These are phyloP conservation scores for Leccinum rimulosum DNA, from an alignment of 768 basidiomycete genomes.

Conservation along the genomic window DNA sequence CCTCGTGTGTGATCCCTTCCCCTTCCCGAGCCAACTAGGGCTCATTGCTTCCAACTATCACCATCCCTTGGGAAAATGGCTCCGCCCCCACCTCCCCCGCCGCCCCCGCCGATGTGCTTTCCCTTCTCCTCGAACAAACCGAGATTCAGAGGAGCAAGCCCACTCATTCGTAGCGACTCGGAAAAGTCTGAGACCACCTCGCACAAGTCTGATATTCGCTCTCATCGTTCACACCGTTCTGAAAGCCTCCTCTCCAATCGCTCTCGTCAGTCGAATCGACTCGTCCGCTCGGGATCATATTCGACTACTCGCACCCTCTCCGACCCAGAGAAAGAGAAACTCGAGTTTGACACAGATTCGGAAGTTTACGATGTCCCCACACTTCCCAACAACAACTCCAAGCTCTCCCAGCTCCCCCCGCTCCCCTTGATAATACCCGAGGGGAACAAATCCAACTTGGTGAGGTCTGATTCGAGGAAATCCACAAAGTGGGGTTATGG, in stretches of 20 bases:
- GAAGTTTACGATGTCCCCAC: slow-evolving; percentile 50
- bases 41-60: slow-evolving; percentile 19
- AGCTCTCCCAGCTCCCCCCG: slow-evolving; percentile 43
- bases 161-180: slow-evolving; percentile 34
- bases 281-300: slow-evolving; percentile 42
- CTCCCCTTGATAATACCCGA: slow-evolving; percentile 40
- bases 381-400: slow-evolving; percentile 33
- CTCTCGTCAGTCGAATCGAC: slow-evolving; percentile 24
- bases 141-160: slow-evolving; percentile 28
- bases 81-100: slow-evolving; percentile 48
- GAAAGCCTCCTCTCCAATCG: slow-evolving; percentile 20
- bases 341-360: slow-evolving; percentile 60
- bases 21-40: slow-evolving; percentile 16
- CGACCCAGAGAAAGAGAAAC: slow-evolving; percentile 45
- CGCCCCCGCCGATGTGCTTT: slow-evolving; percentile 55
- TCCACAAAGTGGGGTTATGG: slow-evolving; percentile 67
- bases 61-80: slow-evolving; percentile 39
- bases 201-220: slow-evolving; percentile 29
- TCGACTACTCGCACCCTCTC: slow-evolving; percentile 43
- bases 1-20: slow-evolving; percentile 30
- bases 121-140: slow-evolving; percentile 43
- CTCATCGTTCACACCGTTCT: slow-evolving; percentile 28
- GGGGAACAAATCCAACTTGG: slow-evolving; percentile 42
- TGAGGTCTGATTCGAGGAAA: slow-evolving; percentile 55
- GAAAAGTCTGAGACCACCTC: slow-evolving; percentile 47